Evolutionary conservation across 176 grass and related monocot genomes (phyloP).

Genomic region (Urochloa ruziziensis): DNA sequence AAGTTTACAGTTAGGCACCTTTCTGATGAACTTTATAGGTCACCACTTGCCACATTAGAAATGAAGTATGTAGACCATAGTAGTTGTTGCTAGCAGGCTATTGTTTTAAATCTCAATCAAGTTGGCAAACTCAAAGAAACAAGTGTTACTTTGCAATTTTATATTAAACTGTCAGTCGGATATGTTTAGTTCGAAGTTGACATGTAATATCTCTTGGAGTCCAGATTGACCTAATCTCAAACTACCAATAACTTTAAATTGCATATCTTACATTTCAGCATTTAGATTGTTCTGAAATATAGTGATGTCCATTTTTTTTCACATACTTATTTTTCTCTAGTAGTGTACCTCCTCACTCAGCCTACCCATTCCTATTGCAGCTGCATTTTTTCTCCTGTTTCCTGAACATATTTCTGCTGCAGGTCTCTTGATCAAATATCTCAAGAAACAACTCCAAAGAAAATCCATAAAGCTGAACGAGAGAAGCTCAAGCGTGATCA

Average conservation of each 20-base stretch:
- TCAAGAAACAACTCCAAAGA: conserved; percentile 62
- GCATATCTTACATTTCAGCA: not conserved
- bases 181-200: conserved; percentile 12
- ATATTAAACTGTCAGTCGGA: not conserved
- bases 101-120: not conserved
- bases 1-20: conserved; percentile 11
- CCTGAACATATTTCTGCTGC: conserved; percentile 29
- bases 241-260: not conserved
- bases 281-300: not conserved
- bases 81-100: not conserved
- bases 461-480: conserved; percentile 74
- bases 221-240: not conserved
- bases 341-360: not conserved
- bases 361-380: not conserved
- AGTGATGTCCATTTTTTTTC: not conserved
- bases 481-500: conserved; percentile 83
- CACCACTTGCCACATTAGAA: not conserved
- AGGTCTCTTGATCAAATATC: conserved; percentile 48
- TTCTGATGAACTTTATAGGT: not conserved
- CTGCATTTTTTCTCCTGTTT: not conserved
- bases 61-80: not conserved
- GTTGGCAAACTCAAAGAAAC: conserved; percentile 8
- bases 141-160: not conserved
- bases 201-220: conserved; percentile 4
- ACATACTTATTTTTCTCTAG: not conserved